phyloP scores from a whole-genome alignment of 164 flowering plant species.

The Umbellularia californica region DNA sequence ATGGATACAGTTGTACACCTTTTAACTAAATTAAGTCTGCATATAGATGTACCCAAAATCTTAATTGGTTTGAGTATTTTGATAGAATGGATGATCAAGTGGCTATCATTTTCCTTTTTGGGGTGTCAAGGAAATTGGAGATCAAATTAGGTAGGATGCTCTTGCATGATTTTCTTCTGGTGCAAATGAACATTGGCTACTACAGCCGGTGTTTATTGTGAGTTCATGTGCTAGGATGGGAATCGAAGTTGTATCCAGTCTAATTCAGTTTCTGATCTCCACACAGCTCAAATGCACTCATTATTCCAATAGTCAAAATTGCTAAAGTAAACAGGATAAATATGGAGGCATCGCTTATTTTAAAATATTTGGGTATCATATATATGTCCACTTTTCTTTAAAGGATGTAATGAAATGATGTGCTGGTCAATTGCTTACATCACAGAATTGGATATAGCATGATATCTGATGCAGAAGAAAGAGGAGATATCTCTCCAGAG shows the following conservation, averaged over 20 bases:
- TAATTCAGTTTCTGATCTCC: neutral
- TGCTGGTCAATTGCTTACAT: neutral
- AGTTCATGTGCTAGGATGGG: neutral
- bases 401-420: neutral
- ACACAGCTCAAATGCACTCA: neutral
- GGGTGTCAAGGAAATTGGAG: neutral
- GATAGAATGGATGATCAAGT: neutral
- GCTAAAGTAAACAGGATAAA: neutral
- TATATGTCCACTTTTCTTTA: neutral
- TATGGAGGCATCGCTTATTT: neutral
- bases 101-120: neutral
- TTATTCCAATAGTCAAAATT: neutral
- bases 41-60: no score
- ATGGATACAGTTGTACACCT: no score
- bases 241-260: neutral
- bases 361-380: neutral
- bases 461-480: conserved; percentile 74
- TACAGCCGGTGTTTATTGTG: neutral
- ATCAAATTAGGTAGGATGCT: neutral
- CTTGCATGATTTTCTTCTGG: neutral
- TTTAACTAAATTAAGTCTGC: neutral
- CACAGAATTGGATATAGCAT: conserved; percentile 68
- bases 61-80: neutral
- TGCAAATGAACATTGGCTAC: neutral
- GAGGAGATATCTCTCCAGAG: conserved; percentile 62